These are phyloP conservation scores for Umbelopsis sp. DNA, from an alignment of 192 early-diverging fungal genomes.

Conservation along the genomic window DNA sequence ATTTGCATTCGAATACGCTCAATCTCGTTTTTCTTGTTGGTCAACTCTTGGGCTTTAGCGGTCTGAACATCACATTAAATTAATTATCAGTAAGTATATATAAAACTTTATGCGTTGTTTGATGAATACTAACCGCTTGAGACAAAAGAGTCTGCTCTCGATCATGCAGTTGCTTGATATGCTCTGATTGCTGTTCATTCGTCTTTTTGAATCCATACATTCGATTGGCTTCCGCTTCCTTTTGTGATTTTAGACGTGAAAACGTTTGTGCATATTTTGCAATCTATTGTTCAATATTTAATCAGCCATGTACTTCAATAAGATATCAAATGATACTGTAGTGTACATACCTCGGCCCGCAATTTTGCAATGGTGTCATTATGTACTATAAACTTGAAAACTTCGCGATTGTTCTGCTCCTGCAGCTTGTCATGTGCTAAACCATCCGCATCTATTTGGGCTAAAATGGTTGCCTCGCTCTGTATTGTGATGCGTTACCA, in stretches of 20 bases:
- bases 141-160: slow-evolving; percentile 68
- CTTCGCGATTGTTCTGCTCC: slow-evolving; percentile 80
- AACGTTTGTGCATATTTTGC: slow-evolving; percentile 87
- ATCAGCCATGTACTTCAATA: neutral
- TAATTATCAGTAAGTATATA: neutral
- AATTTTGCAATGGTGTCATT: slow-evolving; percentile 80
- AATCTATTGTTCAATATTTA: slow-evolving; percentile 39
- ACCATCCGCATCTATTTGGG: slow-evolving; percentile 69
- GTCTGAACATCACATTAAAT: neutral
- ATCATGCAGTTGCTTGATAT: slow-evolving; percentile 80
- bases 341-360: slow-evolving; percentile 62
- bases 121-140: slow-evolving; percentile 60
- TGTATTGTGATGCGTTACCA: neutral
- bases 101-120: neutral
- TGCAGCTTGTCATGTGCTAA: slow-evolving; percentile 79
- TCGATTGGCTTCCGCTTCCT: slow-evolving; percentile 63
- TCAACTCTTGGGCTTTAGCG: slow-evolving; percentile 1
- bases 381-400: slow-evolving; percentile 74
- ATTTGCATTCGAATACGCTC: slow-evolving; percentile 18
- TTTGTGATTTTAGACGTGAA: slow-evolving; percentile 68
- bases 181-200: slow-evolving; percentile 84
- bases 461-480: slow-evolving; percentile 37
- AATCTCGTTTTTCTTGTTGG: slow-evolving; percentile 27
- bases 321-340: neutral
- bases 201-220: slow-evolving; percentile 72